Evolutionary conservation across 352 stramenopile genomes (phyloP), one percentile per base, ranked within the genome.

Genomic region (Aphanomyces astaci): DNA sequence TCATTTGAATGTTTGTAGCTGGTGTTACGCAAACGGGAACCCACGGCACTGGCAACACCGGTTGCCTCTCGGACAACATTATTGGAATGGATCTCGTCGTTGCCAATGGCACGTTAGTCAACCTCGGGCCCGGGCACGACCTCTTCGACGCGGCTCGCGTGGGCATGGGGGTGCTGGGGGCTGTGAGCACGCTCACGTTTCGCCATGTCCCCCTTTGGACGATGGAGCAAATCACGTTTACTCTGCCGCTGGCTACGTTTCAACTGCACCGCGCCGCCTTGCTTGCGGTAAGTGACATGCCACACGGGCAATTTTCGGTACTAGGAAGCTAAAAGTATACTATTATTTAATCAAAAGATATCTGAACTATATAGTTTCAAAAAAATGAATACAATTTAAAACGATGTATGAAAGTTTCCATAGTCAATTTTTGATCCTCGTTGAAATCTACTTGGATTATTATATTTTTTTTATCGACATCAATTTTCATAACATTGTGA

Each of bases 181-280:
- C 33, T 24, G 51, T 68, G 28, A 68, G 62, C 51, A 49, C 62
- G 5, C n/a, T 68, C 5, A 68, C 62, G 0, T 59, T 68, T 22
- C 27, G 15, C 5, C 62, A 68, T 32, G 43, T 68, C 13, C 62
- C 62, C 17, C 62, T 68, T 10, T 68, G 62, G 62, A 59, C 39
- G 9, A 68, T 68, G 62, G 62, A 68, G 45, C 62, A 68, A 27
- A 68, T 68, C 31, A 68, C 62, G 19, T 68, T 68, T n/a, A 59
- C 19, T 4, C 25, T 68, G 40, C 62, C 62, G 28, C 24, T 30
- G 5, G 62, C 22, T 13, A 31, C 25, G 17, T 68, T 68, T 27
- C 13, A 27, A 17, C 19, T 13, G 7, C 25, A 65, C 46, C 27
- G 48, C 4, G 27, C 27, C 32, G n/a, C 48, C 9, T 33, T 65